A percentile compares a stretch with the other conserved stretches of the same genome.
Conservation (phyloP, 768 basidiomycete species). For the Boletus rufocinnamomeus region DNA sequence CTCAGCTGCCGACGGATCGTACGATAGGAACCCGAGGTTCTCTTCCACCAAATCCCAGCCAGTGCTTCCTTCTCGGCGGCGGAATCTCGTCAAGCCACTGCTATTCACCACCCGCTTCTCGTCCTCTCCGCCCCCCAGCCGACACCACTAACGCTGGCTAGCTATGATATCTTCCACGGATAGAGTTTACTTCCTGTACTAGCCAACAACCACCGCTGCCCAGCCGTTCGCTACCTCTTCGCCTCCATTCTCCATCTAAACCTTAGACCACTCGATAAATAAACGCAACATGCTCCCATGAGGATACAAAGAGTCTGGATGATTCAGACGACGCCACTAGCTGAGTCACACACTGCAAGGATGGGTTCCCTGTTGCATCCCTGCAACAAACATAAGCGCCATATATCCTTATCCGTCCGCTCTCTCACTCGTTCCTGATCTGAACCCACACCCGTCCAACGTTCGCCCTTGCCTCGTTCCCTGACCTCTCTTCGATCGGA, state of each 20-base stretch:
- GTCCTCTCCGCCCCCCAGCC: too few relatives aligned
- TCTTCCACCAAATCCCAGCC: neutral
- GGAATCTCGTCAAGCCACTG: constrained; percentile 1
- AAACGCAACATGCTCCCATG: neutral
- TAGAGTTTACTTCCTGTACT: neutral
- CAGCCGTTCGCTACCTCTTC: neutral
- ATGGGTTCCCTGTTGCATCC: constrained; percentile 4
- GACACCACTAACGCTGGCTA: too few relatives aligned
- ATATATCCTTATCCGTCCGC: constrained; percentile 21
- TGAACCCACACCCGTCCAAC: neutral
- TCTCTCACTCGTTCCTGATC: constrained; percentile 21
- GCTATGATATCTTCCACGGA: too few relatives aligned
- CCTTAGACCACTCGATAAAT: too few relatives aligned
- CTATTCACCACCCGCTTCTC: too few relatives aligned
- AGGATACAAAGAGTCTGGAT: neutral
- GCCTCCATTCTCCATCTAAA: too few relatives aligned
- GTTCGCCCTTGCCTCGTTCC: constrained; percentile 3
- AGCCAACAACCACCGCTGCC: neutral
- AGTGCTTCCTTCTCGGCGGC: constrained; percentile 8
- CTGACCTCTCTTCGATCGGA: constrained; percentile 14
- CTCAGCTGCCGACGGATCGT: constrained; percentile 15
- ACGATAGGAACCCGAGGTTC: constrained; percentile 17
- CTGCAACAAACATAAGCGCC: constrained; percentile 12
- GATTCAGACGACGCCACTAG: constrained; percentile 2
- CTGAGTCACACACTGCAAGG: neutral